Evolutionary conservation across 2,329 filamentous ascomycete genomes (phyloP).

Genomic region (Aspergillus pseudoviridinutans): DNA sequence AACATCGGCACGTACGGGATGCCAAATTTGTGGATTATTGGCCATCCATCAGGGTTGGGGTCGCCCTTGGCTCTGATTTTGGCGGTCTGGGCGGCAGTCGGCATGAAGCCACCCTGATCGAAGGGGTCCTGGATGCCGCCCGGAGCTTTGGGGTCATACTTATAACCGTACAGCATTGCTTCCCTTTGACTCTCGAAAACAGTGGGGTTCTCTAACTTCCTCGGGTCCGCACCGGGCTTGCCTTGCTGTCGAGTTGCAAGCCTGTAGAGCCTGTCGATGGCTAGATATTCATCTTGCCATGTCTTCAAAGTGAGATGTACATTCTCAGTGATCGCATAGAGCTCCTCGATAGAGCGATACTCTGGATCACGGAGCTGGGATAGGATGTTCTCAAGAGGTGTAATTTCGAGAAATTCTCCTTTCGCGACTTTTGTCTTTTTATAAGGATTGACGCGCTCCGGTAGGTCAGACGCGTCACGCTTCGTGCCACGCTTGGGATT

Average conservation of each 20-base stretch:
- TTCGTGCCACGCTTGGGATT: slow-evolving; percentile 28
- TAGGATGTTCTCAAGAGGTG: slow-evolving; percentile 33
- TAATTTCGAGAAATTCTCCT: slow-evolving; percentile 38
- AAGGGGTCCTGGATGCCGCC: slow-evolving; percentile 55
- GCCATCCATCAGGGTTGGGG: slow-evolving; percentile 42
- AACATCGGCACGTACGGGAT: slow-evolving; percentile 35
- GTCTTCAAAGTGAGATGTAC: slow-evolving; percentile 49
- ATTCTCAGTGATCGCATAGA: slow-evolving; percentile 55
- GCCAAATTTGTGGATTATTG: slow-evolving; percentile 33
- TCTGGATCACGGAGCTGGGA: slow-evolving; percentile 35
- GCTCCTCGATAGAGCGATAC: slow-evolving; percentile 47
- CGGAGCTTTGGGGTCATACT: slow-evolving; percentile 49
- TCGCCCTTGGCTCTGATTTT: slow-evolving; percentile 36
- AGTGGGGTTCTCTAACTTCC: slow-evolving; percentile 48
- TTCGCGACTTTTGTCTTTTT: slow-evolving; percentile 23
- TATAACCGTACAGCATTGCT: slow-evolving; percentile 58
- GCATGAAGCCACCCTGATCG: slow-evolving; percentile 47
- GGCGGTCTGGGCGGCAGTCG: slow-evolving; percentile 39
- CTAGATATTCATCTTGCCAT: slow-evolving; percentile 58
- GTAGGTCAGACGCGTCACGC: slow-evolving; percentile 21
- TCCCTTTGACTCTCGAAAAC: slow-evolving; percentile 59
- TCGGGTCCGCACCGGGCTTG: slow-evolving; percentile 47
- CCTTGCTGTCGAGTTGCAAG: slow-evolving; percentile 45
- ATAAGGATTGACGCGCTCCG: slow-evolving; percentile 32
- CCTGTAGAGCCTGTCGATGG: slow-evolving; percentile 49